phyloP scores from a whole-genome alignment of 441 rosid genomes.

The Erodium trifolium region DNA sequence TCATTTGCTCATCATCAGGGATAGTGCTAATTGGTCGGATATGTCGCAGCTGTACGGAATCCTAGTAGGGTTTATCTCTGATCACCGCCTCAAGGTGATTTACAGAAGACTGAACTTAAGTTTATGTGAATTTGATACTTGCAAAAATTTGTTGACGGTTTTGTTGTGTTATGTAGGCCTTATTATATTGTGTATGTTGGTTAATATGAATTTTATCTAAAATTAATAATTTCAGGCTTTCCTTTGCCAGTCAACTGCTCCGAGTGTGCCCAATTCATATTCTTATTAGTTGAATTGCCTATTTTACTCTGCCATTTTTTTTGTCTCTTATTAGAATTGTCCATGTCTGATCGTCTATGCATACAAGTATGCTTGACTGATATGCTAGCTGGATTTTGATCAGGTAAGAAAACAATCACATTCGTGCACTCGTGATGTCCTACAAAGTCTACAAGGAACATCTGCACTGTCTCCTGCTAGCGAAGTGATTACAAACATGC shows the following conservation, averaged over 20 bases:
- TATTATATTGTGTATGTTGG: too few relatives aligned
- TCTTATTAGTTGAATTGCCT: background rate
- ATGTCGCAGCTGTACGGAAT: constrained; percentile 36
- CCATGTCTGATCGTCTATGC: background rate
- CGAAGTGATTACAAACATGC: constrained; percentile 47
- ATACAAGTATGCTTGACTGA: background rate
- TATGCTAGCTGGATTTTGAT: background rate
- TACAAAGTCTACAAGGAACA: constrained; percentile 54
- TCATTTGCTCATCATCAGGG: constrained; percentile 39
- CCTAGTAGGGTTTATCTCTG: constrained; percentile 37
- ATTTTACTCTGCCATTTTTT: background rate
- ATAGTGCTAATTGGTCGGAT: constrained; percentile 38
- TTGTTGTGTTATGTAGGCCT: too few relatives aligned
- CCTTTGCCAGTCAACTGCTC: too few relatives aligned
- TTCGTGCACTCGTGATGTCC: constrained; percentile 43
- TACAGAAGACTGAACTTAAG: too few relatives aligned
- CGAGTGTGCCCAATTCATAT: background rate
- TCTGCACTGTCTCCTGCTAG: constrained; percentile 45
- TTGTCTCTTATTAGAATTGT: background rate
- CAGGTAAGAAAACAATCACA: constrained; percentile 78
- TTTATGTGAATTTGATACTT: too few relatives aligned
- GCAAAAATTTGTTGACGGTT: too few relatives aligned
- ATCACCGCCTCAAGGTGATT: constrained; percentile 30
- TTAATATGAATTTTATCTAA: too few relatives aligned
- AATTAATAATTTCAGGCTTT: too few relatives aligned